A percentile compares a stretch with the other conserved stretches of the same genome.
Conservation (phyloP, 345 rosid species). For the Eucalyptus marginata region DNA sequence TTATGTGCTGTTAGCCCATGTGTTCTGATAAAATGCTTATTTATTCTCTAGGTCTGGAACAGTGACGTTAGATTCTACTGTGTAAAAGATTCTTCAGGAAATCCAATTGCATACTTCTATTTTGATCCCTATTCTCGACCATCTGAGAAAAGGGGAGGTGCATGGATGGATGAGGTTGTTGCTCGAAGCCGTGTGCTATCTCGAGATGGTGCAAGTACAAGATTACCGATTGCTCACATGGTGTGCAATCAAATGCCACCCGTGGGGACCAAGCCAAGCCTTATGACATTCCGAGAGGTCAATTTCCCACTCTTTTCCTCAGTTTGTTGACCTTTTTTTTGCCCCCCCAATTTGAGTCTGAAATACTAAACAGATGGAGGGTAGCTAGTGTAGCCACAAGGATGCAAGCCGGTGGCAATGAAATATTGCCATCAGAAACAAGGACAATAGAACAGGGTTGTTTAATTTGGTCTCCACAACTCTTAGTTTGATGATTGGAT, state of each 20-base stretch:
- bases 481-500: neutral
- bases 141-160: slow-evolving; percentile 79
- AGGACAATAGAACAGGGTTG: neutral
- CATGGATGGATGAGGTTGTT: slow-evolving; percentile 93
- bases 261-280: slow-evolving; percentile 85
- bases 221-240: slow-evolving; percentile 88
- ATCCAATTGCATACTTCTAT: slow-evolving; percentile 78
- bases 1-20: neutral
- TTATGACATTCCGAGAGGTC: slow-evolving; percentile 95
- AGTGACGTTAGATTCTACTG: slow-evolving; percentile 69
- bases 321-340: neutral
- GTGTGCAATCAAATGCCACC: slow-evolving; percentile 97
- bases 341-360: neutral
- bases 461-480: neutral
- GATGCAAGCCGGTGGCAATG: neutral
- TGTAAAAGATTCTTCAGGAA: slow-evolving; percentile 74
- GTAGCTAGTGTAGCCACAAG: neutral
- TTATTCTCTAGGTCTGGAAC: slow-evolving; percentile 71
- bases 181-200: slow-evolving; percentile 66
- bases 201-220: slow-evolving; percentile 23
- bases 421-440: neutral
- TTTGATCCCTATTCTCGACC: slow-evolving; percentile 98
- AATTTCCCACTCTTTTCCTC: neutral
- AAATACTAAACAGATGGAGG: neutral
- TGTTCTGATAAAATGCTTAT: neutral